Conservation (phyloP, 805 yeast species). For the Wickerhamomyces mucosus region DNA sequence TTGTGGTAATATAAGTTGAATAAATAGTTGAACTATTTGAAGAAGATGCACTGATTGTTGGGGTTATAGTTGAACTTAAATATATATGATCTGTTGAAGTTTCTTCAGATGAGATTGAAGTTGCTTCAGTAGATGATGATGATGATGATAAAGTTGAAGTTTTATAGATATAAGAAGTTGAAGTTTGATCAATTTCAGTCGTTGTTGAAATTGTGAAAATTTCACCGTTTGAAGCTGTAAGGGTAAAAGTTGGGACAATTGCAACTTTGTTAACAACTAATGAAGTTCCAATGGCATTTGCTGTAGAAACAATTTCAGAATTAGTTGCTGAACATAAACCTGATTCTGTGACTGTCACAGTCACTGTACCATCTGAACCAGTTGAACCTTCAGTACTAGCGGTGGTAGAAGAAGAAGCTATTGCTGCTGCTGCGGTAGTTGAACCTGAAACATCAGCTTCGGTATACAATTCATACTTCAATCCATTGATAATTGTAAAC, state of each 20-base stretch:
- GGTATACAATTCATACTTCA: too few species aligned
- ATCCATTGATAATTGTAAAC: too few species aligned
- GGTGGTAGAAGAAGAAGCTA: constrained; percentile 1
- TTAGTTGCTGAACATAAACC: constrained; percentile 8
- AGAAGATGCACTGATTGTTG: constrained; percentile 1
- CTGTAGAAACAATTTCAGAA: too few species aligned
- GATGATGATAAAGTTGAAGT: constrained; percentile 15
- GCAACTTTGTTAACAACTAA: constrained; percentile 11
- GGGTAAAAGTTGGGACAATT: constrained; percentile 17
- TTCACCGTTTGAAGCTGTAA: constrained; percentile 18
- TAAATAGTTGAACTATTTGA: constrained; percentile 3
- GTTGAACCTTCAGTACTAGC: constrained; percentile 2
- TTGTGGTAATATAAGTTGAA: constrained; percentile 2
- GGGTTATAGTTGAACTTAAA: constrained; percentile 7
- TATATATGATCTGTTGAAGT: too few species aligned
- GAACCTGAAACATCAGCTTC: too few species aligned
- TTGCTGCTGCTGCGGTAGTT: not conserved
- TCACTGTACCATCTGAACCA: constrained; percentile 14
- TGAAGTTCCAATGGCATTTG: too few species aligned
- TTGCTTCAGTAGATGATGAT: too few species aligned
- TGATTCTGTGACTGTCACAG: constrained; percentile 16
- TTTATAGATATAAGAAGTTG: constrained; percentile 10
- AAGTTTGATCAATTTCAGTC: constrained; percentile 18
- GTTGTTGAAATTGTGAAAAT: constrained; percentile 15
- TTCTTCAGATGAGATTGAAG: too few species aligned